phyloP scores from a whole-genome alignment of 192 early-diverging fungal species.

The Lunasporangiospora selenospora region DNA sequence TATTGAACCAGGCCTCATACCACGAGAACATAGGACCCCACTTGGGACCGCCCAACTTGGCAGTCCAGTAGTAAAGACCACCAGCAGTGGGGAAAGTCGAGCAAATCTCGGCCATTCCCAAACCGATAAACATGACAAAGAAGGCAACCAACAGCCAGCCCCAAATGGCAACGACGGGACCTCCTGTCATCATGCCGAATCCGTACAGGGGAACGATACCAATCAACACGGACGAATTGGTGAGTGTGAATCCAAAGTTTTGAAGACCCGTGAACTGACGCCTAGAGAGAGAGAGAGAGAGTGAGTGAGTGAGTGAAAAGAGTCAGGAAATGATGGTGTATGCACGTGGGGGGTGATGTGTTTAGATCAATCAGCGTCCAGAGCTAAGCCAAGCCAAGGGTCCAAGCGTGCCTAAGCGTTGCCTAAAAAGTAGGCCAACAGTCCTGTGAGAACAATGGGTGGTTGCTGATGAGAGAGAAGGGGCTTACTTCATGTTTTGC shows the following conservation, averaged over 20 bases:
- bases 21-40: slow-evolving; percentile 52
- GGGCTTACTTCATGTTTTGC: slow-evolving; percentile 46
- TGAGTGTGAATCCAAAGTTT: slow-evolving; percentile 45
- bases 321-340: neutral
- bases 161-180: slow-evolving; percentile 54
- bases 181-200: slow-evolving; percentile 53
- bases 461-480: too few relatives aligned
- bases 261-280: slow-evolving; percentile 47
- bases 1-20: slow-evolving; percentile 53
- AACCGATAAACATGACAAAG: slow-evolving; percentile 55
- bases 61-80: slow-evolving; percentile 42
- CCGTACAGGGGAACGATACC: slow-evolving; percentile 50
- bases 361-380: too few relatives aligned
- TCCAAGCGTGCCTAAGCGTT: too few relatives aligned
- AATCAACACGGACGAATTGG: slow-evolving; percentile 40
- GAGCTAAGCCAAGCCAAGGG: too few relatives aligned
- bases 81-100: slow-evolving; percentile 57
- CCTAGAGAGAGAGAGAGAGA: slow-evolving; percentile 9
- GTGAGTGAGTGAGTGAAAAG: neutral
- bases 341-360: neutral
- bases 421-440: too few relatives aligned
- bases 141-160: slow-evolving; percentile 57
- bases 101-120: slow-evolving; percentile 61
- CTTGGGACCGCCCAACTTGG: slow-evolving; percentile 46
- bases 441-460: too few relatives aligned